Conservation (phyloP, 2,329 filamentous ascomycete genomes). For the Aureobasidium leucospermi region DNA sequence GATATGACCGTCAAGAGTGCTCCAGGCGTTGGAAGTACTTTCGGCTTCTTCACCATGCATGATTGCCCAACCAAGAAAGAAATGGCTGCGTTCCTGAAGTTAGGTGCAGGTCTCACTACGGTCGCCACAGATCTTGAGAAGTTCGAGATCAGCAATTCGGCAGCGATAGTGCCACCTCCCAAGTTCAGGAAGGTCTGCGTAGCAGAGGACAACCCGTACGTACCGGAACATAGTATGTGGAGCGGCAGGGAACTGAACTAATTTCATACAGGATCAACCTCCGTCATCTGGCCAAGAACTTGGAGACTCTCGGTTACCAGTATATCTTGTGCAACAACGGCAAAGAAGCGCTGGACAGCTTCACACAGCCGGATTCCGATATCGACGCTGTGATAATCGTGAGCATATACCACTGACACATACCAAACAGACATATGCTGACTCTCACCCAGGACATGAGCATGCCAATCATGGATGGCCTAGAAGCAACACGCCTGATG, state of each 20-base stretch:
- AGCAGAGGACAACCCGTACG: conserved; percentile 15
- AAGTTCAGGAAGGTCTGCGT: conserved; percentile 12
- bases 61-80: conserved; percentile 5
- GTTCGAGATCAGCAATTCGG: background rate
- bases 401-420: background rate
- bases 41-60: conserved; percentile 12
- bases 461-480: conserved; percentile 15
- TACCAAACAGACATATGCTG: background rate
- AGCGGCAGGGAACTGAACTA: background rate
- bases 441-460: conserved; percentile 2
- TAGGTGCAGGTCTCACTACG: background rate
- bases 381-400: conserved; percentile 11
- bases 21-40: conserved; percentile 13
- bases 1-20: conserved; percentile 15
- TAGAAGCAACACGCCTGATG: conserved; percentile 13
- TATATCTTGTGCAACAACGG: conserved; percentile 13
- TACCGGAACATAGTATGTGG: too few relatives aligned
- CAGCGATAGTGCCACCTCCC: background rate
- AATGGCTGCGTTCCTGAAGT: background rate
- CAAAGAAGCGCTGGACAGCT: conserved; percentile 13
- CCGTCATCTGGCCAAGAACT: conserved; percentile 9
- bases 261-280: conserved; percentile 7
- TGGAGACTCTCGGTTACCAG: conserved; percentile 9
- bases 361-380: background rate
- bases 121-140: background rate